Evolutionary conservation across 345 rosid genomes (phyloP).

Genomic region (Sisymbrium irio): DNA sequence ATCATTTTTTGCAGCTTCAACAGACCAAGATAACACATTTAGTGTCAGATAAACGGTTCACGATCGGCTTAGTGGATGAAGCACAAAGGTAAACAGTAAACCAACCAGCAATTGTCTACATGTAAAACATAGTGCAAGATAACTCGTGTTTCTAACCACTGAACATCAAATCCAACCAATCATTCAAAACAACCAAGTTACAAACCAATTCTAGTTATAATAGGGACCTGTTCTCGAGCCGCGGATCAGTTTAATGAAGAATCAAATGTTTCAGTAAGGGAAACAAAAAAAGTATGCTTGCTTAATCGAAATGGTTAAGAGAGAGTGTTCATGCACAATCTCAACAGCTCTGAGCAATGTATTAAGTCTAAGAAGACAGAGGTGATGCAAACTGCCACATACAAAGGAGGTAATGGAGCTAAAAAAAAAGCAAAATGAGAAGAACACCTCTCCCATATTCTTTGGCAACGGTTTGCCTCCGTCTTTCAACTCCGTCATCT

Average conservation of each 20-base stretch:
- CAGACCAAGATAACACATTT: background rate
- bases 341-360: background rate
- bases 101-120: background rate
- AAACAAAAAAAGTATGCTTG: background rate
- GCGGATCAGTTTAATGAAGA: background rate
- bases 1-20: conserved; percentile 80
- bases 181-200: background rate
- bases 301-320: background rate
- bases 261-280: background rate
- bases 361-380: background rate
- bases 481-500: conserved; percentile 58
- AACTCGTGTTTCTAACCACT: background rate
- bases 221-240: background rate
- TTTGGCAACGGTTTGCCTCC: conserved; percentile 90
- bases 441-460: conserved; percentile 74
- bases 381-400: background rate
- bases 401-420: background rate
- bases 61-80: background rate
- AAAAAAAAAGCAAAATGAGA: background rate
- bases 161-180: background rate
- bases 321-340: conserved; percentile 3
- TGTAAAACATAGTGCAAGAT: background rate
- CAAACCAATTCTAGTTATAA: background rate
- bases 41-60: background rate
- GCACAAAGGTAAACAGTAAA: background rate